Base-by-base conservation (phyloP, 305 asterid species). In the Fraxinus velutina region DNA sequence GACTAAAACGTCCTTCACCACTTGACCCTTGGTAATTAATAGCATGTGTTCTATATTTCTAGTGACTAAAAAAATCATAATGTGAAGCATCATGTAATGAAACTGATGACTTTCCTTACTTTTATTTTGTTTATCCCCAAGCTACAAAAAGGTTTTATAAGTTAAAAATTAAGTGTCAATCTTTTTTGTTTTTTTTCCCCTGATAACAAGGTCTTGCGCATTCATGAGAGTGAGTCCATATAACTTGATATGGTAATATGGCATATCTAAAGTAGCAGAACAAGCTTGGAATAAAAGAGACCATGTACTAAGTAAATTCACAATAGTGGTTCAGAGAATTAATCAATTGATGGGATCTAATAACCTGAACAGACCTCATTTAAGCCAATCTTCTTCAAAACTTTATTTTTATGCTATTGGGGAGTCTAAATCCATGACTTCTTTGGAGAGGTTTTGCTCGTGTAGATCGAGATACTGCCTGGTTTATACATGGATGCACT, bases 21-120 rank as follows among this genome's bases (percentile, higher is more conserved):
- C 30, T 27, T 93, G 89, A 94, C 99, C 84, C 95, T 94, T 13
- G 98, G 98, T 96, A 90, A 87, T 75, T 80, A 22, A n/a, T 84
- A 75, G 62, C 29, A 39, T 81, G 42, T 36, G 42, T 36, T 36
- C 42, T 36, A 32, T 52, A 57, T 75, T 77, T 17, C 72, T 6
- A 50, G 68, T 60, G 6, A 29, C 42, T 50, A 10, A 74, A 42
- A 22, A 70, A 0, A 24, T 24, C 77, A 29, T 21, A 15, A 55
- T 36, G 33, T 34, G 70, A 66, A 73, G 24, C 3, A 37, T 55
- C 33, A n/a, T 27, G 9, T 71, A 9, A 22, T 68, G 55, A 22
- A 34, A 70, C 12, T 24, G 33, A 44, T 42, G 73, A 7, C 68
- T 76, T 37, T 47, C 17, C 13, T 47, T 47, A 6, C 47, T 37